Base-by-base conservation (phyloP, 768 basidiomycete genomes). In the Clathrus columnatus region DNA sequence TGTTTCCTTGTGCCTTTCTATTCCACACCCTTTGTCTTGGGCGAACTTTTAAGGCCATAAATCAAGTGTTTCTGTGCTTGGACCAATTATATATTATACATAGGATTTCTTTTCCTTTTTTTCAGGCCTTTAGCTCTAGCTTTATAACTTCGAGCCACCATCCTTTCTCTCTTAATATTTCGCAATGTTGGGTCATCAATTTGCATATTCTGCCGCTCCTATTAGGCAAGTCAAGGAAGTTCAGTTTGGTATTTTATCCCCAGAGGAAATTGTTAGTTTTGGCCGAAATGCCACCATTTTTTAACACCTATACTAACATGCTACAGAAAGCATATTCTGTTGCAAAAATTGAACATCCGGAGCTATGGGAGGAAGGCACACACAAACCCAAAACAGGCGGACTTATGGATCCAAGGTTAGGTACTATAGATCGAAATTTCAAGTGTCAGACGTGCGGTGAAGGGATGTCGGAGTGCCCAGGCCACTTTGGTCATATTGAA, bases 391-490 rank as follows among this genome's bases (percentile, higher is more conserved):
- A 96, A 73, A 75, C 83, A 23, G 93, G 92, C 48, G 96, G 96
- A 46, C 75, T 99, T 66, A 95, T 95, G 87, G 96, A 99, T 73
- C 91, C 94, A 50, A 83, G 91, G 57, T 91, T 98, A 87, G 96
- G 96, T 36, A 99, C 92, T 26, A 95, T 94, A 63, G 92, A 94
- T 75, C 79, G 92, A 62, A 93, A 94, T 69, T 94, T 95, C 75
- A 98, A 98, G 75, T 99, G 96, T 69, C 93, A 97, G 75, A 98
- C 96, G 26, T 98, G 96, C 69, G 94, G 93, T 61, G 96, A 99
- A 78, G 95, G 94, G n/a, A 97, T 98, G 94, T 86, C 92, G 17
- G 96, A 98, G 69, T 99, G 96, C 74, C 94, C 96, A 24, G 96
- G 96, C 50, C 96, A 98, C 70, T 99, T 99, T 74, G 96, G 96